Conservation (phyloP, 352 stramenopile genomes). For the Globisporangium perplexum region DNA sequence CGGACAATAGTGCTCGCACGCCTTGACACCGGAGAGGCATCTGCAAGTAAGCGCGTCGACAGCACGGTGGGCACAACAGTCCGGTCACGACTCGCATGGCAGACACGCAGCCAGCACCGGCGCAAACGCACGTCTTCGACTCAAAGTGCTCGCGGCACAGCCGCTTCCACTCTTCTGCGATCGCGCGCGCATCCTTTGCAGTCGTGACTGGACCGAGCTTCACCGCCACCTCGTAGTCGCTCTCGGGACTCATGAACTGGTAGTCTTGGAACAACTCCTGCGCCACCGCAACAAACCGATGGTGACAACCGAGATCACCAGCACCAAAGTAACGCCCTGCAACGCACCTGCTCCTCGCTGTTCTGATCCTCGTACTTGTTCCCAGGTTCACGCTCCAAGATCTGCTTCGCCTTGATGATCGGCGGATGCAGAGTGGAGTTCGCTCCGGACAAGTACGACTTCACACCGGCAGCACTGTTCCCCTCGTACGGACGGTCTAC, state of each 20-base stretch:
- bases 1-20: conserved; percentile 60
- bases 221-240: conserved; percentile 65
- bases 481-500: conserved; percentile 67
- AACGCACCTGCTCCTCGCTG: conserved; percentile 56
- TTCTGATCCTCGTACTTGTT: conserved; percentile 84
- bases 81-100: too few species aligned
- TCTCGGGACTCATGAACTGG: conserved; percentile 75
- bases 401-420: conserved; percentile 56
- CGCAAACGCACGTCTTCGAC: conserved; percentile 27
- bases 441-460: conserved; percentile 42
- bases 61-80: not conserved
- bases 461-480: conserved; percentile 22
- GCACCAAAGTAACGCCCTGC: not conserved
- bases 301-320: not conserved
- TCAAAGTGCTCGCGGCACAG: conserved; percentile 47
- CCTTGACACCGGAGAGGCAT: conserved; percentile 37
- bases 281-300: conserved; percentile 1
- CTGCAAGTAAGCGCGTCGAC: conserved; percentile 14
- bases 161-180: conserved; percentile 63
- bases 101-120: too few species aligned
- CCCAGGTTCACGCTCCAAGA: conserved; percentile 68
- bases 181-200: conserved; percentile 29
- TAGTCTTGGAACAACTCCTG: conserved; percentile 84
- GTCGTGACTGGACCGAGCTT: conserved; percentile 59
- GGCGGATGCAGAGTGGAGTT: conserved; percentile 41